These are phyloP conservation scores for Candida andamanensis DNA, from an alignment of 805 yeast species.

Conservation along the genomic window DNA sequence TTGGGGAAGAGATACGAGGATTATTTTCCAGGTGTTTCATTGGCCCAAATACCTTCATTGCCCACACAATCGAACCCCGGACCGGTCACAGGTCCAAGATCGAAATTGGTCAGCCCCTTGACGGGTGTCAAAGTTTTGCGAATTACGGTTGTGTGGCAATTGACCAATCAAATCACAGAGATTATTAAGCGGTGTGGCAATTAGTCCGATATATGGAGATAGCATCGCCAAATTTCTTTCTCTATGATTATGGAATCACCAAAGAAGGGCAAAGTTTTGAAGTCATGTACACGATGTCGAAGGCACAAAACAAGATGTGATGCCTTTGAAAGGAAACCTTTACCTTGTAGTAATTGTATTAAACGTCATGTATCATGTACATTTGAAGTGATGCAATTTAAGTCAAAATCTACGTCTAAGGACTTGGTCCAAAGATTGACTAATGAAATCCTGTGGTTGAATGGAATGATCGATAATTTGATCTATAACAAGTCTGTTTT, in stretches of 20 bases:
- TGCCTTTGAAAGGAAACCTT: conserved; percentile 46
- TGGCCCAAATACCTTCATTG: too few relatives aligned
- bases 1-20: too few relatives aligned
- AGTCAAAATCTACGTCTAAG: conserved; percentile 41
- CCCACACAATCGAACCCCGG: too few relatives aligned
- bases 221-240: too few relatives aligned
- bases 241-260: conserved; percentile 8
- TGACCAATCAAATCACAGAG: background rate
- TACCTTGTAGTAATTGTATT: conserved; percentile 53
- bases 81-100: too few relatives aligned
- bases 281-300: conserved; percentile 61
- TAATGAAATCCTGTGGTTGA: conserved; percentile 21
- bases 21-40: too few relatives aligned
- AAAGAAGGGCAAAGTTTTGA: conserved; percentile 23
- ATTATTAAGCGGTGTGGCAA: too few relatives aligned
- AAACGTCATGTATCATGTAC: conserved; percentile 49
- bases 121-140: too few relatives aligned
- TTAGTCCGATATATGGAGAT: too few relatives aligned
- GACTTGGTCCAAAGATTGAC: conserved; percentile 20
- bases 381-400: conserved; percentile 47
- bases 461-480: conserved; percentile 18
- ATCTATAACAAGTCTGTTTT: conserved; percentile 17
- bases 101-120: too few relatives aligned
- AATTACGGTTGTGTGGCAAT: conserved; percentile 2
- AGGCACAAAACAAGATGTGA: conserved; percentile 66